Conservation (phyloP, 1,284 basidiomycete genomes). For the Papiliotrema terrestris region DNA sequence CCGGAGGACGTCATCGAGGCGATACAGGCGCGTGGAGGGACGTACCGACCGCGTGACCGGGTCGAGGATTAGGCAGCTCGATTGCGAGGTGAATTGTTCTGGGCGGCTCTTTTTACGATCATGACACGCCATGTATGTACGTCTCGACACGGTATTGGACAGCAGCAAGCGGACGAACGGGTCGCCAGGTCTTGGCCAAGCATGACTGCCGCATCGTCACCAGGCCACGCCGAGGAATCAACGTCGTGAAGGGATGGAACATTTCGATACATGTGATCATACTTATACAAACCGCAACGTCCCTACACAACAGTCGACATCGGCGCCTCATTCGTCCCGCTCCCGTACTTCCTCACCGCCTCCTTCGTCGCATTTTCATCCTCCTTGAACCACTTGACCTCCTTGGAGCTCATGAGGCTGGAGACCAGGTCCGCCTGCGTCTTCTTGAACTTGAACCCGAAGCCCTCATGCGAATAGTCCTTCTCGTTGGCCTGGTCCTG, state of each 20-base stretch:
- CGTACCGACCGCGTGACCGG: constrained; percentile 41
- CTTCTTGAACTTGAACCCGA: constrained; percentile 39
- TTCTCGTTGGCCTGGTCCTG: constrained; percentile 31
- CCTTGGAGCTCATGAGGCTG: constrained; percentile 21
- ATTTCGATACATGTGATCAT: not conserved
- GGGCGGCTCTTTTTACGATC: not conserved
- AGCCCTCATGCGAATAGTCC: constrained; percentile 38
- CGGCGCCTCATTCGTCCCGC: constrained; percentile 26
- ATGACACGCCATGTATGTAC: not conserved
- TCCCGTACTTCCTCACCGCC: constrained; percentile 29
- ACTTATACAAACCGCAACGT: not conserved
- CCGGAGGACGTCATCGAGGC: constrained; percentile 76
- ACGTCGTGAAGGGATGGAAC: too few species aligned
- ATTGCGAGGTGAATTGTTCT: not conserved
- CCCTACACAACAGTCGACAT: constrained; percentile 14
- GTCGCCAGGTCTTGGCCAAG: not conserved
- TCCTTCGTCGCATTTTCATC: constrained; percentile 32
- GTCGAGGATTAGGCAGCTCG: constrained; percentile 32
- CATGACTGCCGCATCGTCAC: not conserved
- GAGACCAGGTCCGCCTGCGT: constrained; percentile 31
- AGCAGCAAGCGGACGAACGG: not conserved
- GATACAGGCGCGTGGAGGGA: constrained; percentile 39
- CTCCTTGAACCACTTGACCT: constrained; percentile 34
- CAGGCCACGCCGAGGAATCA: not conserved
- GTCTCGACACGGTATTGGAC: not conserved